Evolutionary conservation across 1,139 yeast species (phyloP).

Genomic region (Petasospora fabianii): DNA sequence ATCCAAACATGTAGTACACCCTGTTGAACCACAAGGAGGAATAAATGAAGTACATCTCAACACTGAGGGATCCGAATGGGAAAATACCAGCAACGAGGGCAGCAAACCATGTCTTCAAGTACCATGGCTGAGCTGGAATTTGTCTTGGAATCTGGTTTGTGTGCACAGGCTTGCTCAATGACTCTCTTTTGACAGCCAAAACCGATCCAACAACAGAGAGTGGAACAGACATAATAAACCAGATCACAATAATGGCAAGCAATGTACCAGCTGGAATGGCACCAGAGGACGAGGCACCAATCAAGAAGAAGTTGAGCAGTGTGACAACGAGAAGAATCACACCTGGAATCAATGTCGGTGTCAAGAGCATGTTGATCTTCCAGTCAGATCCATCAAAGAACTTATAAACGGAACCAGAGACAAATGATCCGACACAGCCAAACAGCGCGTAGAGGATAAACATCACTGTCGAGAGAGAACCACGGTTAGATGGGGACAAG

Average conservation of each 20-base stretch:
- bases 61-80: slow-evolving; percentile 94
- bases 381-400: slow-evolving; percentile 90
- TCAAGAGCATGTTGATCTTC: slow-evolving; percentile 78
- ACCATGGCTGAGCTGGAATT: slow-evolving; percentile 89
- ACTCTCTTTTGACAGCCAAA: slow-evolving; percentile 63
- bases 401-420: slow-evolving; percentile 82
- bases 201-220: slow-evolving; percentile 78
- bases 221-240: slow-evolving; percentile 88
- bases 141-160: slow-evolving; percentile 95
- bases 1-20: slow-evolving; percentile 96
- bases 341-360: slow-evolving; percentile 87
- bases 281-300: slow-evolving; percentile 80
- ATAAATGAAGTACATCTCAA: slow-evolving; percentile 84
- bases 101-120: slow-evolving; percentile 63
- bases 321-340: slow-evolving; percentile 59
- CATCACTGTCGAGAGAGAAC: slow-evolving; percentile 87
- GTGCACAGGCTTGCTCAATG: slow-evolving; percentile 63
- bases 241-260: slow-evolving; percentile 72
- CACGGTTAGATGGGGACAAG: slow-evolving; percentile 91
- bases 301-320: slow-evolving; percentile 75
- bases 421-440: slow-evolving; percentile 79
- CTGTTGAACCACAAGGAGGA: slow-evolving; percentile 93
- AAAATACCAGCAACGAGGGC: slow-evolving; percentile 80
- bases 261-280: slow-evolving; percentile 93
- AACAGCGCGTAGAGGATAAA: slow-evolving; percentile 76